These are phyloP conservation scores for Boletus tylopilopsis DNA, from an alignment of 768 basidiomycete genomes.

Conservation along the genomic window DNA sequence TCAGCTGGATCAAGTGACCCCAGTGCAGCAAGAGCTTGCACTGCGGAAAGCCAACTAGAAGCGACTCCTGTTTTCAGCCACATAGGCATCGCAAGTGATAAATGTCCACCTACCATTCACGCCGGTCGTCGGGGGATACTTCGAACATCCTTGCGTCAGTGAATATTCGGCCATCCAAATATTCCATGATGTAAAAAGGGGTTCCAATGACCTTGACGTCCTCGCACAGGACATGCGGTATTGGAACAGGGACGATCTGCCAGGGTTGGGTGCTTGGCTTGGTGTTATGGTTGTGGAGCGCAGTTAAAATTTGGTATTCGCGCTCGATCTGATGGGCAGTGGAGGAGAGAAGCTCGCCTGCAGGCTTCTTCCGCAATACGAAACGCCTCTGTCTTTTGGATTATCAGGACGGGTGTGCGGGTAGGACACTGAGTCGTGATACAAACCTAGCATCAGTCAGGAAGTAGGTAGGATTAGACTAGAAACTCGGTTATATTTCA, in stretches of 20 bases:
- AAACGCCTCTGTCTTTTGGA: conserved; percentile 50
- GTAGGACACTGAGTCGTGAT: not conserved
- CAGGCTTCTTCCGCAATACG: conserved; percentile 92
- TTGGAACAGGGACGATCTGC: conserved; percentile 75
- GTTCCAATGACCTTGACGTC: conserved; percentile 78
- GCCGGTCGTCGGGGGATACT: conserved; percentile 54
- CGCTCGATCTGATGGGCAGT: conserved; percentile 97
- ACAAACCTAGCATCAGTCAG: conserved; percentile 71
- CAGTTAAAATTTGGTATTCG: conserved; percentile 78
- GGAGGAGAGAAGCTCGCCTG: conserved; percentile 77
- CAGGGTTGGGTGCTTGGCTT: conserved; percentile 45
- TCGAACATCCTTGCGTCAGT: conserved; percentile 78
- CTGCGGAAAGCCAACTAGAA: conserved; percentile 72
- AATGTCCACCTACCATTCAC: conserved; percentile 57
- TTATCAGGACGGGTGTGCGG: conserved; percentile 1
- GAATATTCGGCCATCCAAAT: conserved; percentile 90
- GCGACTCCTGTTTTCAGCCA: not conserved
- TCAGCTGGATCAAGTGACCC: conserved; percentile 58
- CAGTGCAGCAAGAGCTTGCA: conserved; percentile 66
- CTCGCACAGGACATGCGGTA: conserved; percentile 79
- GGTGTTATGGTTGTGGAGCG: conserved; percentile 72
- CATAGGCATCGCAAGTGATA: not conserved
- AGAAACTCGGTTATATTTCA: conserved; percentile 6
- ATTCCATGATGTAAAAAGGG: conserved; percentile 96
- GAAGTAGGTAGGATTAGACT: conserved; percentile 98